Base-by-base conservation (phyloP, 163 green algal genomes). In the Chloromonas sp. region DNA sequence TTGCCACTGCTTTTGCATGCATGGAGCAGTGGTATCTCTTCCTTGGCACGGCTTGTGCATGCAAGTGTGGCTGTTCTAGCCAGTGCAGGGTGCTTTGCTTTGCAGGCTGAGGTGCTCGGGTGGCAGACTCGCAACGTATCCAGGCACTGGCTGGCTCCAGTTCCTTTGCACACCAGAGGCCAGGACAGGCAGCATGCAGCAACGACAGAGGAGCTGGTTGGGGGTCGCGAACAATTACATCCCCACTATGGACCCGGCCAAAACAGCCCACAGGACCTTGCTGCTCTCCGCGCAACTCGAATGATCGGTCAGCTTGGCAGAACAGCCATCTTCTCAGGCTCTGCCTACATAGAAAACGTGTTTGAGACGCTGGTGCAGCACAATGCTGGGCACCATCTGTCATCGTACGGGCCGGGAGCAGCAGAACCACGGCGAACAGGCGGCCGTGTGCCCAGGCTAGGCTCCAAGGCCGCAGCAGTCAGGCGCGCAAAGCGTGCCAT, bases 321-420 rank as follows among this genome's bases (percentile, higher is more conserved):
- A 13, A 85, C 84, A 71, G 87, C 86, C 83, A 90, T 90, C 80
- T 87, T 84, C 81, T 90, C 87, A 58, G 87, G 84, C 80, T 82
- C 81, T 74, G 85, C 87, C 58, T 90, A 90, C 83, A 81, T 90
- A 57, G 84, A 90, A 58, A 84, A 78, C n/a, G 87, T 85, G 60
- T 84, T 90, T 11, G 87, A 90, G 77, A 87, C 83, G 11, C 76
- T 90, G 57, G 70, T 87, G 58, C 61, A 79, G 3, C 13, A 57
- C 5, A 60, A 60, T 14, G 3, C 58, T 2, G 59, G 3, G 58
- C 36, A 36, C 36, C 36, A 36, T 36, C 36, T 36, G 36, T 36
- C 36, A 36, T 15, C 36, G 71, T 15, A 76, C 2, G 1, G 58
- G 1, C 5, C 13, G 1, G 3, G 62, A 2, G 14, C 59, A 3